Evolutionary conservation across 805 yeast genomes (phyloP).

Genomic region (Cyberlindnera euphorbiae): DNA sequence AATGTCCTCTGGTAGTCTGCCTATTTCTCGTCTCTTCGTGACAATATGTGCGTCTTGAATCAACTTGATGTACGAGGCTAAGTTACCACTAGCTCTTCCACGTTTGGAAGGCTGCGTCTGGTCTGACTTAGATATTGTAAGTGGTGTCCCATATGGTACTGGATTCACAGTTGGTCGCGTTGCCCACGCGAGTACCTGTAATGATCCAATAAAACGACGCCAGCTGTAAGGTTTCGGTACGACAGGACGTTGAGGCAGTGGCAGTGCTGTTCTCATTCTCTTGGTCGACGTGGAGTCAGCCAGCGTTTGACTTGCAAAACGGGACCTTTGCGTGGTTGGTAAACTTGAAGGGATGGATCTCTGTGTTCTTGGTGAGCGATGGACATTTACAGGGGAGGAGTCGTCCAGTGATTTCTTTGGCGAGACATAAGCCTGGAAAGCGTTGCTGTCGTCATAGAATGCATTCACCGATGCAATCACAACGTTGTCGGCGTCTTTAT

Average conservation of each 20-base stretch:
- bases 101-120: constrained; percentile 25
- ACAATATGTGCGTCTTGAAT: constrained; percentile 24
- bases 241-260: neutral
- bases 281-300: neutral
- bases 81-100: constrained; percentile 22
- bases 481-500: constrained; percentile 23
- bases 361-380: too few relatives aligned
- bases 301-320: neutral
- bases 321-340: neutral
- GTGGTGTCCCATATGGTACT: constrained; percentile 38
- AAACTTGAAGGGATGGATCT: neutral
- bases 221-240: constrained; percentile 18
- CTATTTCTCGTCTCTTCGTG: constrained; percentile 51
- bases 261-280: neutral
- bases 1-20: constrained; percentile 66
- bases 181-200: constrained; percentile 64
- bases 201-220: constrained; percentile 52
- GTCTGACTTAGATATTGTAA: constrained; percentile 34
- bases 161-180: constrained; percentile 56
- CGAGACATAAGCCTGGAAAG: constrained; percentile 3
- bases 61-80: constrained; percentile 32
- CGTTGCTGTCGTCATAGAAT: constrained; percentile 5
- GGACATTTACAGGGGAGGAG: neutral
- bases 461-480: constrained; percentile 36
- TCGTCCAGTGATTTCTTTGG: constrained; percentile 1